Base-by-base conservation (phyloP, 2,329 filamentous ascomycete species). In the Apiospora rasikravindrae region DNA sequence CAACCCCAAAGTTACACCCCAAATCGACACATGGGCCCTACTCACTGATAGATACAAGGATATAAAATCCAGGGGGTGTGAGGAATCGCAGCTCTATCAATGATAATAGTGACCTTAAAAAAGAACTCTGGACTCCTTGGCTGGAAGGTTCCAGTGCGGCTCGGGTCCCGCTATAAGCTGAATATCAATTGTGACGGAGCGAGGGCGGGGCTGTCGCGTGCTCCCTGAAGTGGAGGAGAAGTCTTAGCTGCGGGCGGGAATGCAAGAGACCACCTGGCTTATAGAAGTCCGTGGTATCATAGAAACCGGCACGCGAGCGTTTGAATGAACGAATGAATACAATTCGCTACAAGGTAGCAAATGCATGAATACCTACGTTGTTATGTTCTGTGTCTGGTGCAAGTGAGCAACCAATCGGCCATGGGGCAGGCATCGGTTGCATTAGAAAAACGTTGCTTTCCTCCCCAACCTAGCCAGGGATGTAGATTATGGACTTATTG, bases 161-260 rank as follows among this genome's bases (percentile, higher is more conserved):
- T 64, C 57, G 57, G 57, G 57, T 64, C 57, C 57, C 57, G 57
- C 57, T 64, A 40, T 64, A 40, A 64, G 57, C 57, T 64, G 19
- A 22, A 33, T 49, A n/a, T 61, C 29, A 64, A n/a, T 40, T 40
- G 57, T 64, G 57, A 64, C 57, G 57, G 33, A 64, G 57, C 57
- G 24, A 64, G 57, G 57, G 57, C 57, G 57, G 57, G 57, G 57
- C 57, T 64, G 57, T 64, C 57, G 57, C 57, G 33, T 64, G 57
- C 57, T 33, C 13, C 33, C 10, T 22, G 33, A 29, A 40, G 57
- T 64, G 57, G 57, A 61, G 53, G 53, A 24, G 33, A 64, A 40
- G 57, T 37, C 11, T 64, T 64, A 64, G 57, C 40, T 64, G 57
- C 57, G 57, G 57, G 22, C 57, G 33, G 57, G 29, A 64, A 40